Base-by-base conservation (phyloP, 176 grass and related monocot species). In the Bothriochloa decipiens region DNA sequence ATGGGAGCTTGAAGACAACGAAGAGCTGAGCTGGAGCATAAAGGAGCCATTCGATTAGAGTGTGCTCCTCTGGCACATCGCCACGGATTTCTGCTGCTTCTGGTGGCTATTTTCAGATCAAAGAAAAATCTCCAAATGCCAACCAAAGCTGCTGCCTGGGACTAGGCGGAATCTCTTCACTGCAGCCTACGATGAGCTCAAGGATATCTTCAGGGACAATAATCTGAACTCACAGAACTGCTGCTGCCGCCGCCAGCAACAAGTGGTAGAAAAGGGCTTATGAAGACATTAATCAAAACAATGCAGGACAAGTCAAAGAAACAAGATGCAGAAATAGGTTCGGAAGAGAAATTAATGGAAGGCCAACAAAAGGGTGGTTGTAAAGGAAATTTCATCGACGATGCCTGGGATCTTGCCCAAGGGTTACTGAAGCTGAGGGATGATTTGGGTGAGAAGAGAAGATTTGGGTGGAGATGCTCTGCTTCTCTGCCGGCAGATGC, bases 381-480 rank as follows among this genome's bases (percentile, higher is more conserved):
- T 8, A 4, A 61, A 7, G 64, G 1, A 33, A 33, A 12, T 4
- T 33, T 66, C 28, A 18, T 36, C 3, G 16, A 20, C 0, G 27
- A 53, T 0, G 72, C 72, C 0, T 53, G 46, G 46, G 16, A 3
- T 3, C 3, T 75, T 28, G 27, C 72, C 0, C 15, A 53, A 2
- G 25, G 4, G 26, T 18, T 75, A 8, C 3, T 33, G 65, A 14
- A 11, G 8, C 8, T 42, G 40, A 42, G 2, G 40, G 1, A 10
- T 42, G 40, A 43, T 7, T 3, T 35, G 0, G 4, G 10, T 32
- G 43, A 76, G 0, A 35, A 3, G 0, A 32, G 64, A 40, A 15
- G 7, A 57, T 83, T 1, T 83, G 81, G 81, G 70, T 49, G 55
- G 55, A 43, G 70, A 83, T 83, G 70, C 27, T 65, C 11, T 83